A percentile compares a stretch with the other conserved stretches of the same genome.
Evolutionary conservation across 2,329 filamentous ascomycete genomes (phyloP).

Genomic region (Chaetomiaceae sp.): DNA sequence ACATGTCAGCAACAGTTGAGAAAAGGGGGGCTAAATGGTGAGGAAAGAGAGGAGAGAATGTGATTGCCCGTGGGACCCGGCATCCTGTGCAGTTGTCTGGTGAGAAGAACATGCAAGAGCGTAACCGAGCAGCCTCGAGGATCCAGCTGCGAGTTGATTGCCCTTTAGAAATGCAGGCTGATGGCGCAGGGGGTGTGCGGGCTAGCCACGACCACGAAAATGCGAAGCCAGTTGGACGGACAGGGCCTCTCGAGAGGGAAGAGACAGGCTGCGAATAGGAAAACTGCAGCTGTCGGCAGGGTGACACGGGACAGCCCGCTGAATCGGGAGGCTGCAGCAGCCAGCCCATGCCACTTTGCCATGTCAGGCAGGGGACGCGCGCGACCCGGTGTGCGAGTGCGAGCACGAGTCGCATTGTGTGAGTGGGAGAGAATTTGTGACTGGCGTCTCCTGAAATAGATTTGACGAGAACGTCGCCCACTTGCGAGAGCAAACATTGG

Average conservation of each 20-base stretch:
- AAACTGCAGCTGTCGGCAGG: background rate
- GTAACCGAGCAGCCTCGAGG: background rate
- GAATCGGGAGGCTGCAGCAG: constrained; percentile 10
- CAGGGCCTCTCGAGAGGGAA: too few relatives aligned
- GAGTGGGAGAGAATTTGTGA: too few relatives aligned
- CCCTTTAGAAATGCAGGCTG: background rate
- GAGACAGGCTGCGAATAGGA: too few relatives aligned
- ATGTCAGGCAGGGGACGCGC: background rate
- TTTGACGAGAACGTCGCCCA: too few relatives aligned
- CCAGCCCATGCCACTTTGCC: constrained; percentile 1
- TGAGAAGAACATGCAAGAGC: background rate
- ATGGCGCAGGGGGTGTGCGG: background rate
- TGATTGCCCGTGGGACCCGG: background rate
- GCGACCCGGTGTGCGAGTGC: background rate
- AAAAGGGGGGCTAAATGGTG: background rate
- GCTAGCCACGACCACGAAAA: constrained; percentile 4
- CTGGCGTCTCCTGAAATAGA: too few relatives aligned
- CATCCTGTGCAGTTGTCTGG: background rate
- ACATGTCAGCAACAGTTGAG: background rate
- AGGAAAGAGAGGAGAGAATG: background rate
- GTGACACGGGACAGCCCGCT: constrained; percentile 6
- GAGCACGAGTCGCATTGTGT: too few relatives aligned
- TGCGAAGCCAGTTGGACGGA: background rate
- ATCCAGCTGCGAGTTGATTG: background rate
- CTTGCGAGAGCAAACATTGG: constrained; percentile 2